Evolutionary conservation across 2,329 filamentous ascomycete species (phyloP).

Genomic region (Zarea fungicola): DNA sequence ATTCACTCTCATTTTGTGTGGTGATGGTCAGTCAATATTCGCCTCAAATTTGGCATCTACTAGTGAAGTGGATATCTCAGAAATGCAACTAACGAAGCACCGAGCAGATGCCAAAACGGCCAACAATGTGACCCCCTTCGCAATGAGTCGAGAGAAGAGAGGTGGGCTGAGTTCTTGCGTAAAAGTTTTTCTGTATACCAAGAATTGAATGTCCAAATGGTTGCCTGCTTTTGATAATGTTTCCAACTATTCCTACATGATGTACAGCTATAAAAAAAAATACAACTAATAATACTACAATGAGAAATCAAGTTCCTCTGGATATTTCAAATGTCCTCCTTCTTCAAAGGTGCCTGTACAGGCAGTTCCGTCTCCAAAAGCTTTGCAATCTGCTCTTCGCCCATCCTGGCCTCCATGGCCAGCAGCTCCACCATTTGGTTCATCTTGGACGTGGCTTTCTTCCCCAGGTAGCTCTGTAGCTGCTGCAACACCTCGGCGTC

Average conservation of each 20-base stretch:
- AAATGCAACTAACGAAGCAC: constrained; percentile 9
- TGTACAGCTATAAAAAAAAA: too few species aligned
- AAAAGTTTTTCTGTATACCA: too few species aligned
- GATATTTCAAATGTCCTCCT: too few species aligned
- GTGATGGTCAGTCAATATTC: not conserved
- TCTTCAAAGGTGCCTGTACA: not conserved
- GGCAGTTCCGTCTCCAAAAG: constrained; percentile 5
- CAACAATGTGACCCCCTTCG: too few species aligned
- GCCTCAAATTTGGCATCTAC: not conserved
- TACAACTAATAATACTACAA: too few species aligned
- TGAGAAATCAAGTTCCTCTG: too few species aligned
- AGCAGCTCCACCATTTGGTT: constrained; percentile 23
- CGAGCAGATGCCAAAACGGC: too few species aligned
- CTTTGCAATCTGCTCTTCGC: constrained; percentile 17
- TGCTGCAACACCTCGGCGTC: constrained; percentile 20
- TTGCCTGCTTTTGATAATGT: too few species aligned
- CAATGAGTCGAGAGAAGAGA: too few species aligned
- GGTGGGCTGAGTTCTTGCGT: too few species aligned
- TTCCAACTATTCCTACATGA: too few species aligned
- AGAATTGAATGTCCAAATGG: too few species aligned
- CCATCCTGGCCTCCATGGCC: constrained; percentile 26
- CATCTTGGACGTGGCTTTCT: constrained; percentile 25
- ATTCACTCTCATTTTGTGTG: constrained; percentile 1
- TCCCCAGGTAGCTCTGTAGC: constrained; percentile 14
- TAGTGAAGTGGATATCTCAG: constrained; percentile 1